phyloP scores from a whole-genome alignment of 2,329 filamentous ascomycete species.

The Magnaporthales sp. region DNA sequence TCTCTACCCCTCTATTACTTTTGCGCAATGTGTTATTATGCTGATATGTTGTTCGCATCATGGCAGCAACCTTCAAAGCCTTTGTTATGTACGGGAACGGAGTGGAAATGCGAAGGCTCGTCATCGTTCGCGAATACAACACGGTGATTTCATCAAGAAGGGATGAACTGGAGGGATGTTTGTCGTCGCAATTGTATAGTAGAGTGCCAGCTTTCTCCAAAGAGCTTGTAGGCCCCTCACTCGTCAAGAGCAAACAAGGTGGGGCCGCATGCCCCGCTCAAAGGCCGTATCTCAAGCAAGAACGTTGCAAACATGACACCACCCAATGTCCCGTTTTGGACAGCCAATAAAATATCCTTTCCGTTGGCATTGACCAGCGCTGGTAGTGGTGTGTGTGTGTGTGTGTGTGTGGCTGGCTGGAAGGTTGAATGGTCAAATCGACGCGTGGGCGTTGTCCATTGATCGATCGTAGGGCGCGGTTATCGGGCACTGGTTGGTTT shows the following conservation, averaged over 20 bases:
- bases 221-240: not conserved
- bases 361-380: not conserved
- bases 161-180: conserved; percentile 1
- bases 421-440: not conserved
- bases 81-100: not conserved
- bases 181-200: not conserved
- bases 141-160: not conserved
- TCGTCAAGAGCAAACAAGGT: not conserved
- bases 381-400: not conserved
- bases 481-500: not conserved
- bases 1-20: not conserved
- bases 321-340: not conserved
- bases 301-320: not conserved
- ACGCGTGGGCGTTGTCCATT: not conserved
- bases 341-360: not conserved
- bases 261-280: not conserved
- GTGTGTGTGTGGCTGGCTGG: not conserved
- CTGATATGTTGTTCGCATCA: not conserved
- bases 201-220: not conserved
- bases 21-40: not conserved
- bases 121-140: not conserved
- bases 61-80: not conserved
- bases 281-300: not conserved
- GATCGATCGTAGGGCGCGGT: not conserved
- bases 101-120: not conserved